These are phyloP conservation scores for Yamadazyma taylorii DNA, from an alignment of 1,139 yeast species.

Conservation along the genomic window DNA sequence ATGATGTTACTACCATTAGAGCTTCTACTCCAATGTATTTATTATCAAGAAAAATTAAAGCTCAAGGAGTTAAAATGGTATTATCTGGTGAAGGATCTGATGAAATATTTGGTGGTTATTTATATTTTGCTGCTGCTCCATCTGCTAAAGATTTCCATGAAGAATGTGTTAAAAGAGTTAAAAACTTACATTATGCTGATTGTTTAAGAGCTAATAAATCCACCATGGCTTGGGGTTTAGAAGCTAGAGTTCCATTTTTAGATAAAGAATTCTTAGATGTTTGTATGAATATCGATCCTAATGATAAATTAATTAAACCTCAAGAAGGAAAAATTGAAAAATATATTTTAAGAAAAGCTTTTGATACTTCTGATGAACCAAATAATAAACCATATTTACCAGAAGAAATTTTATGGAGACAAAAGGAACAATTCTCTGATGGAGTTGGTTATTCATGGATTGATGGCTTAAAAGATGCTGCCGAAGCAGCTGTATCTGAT, in stretches of 20 bases:
- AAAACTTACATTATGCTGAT: slow-evolving; percentile 95
- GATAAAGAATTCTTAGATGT: slow-evolving; percentile 90
- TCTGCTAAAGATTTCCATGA: slow-evolving; percentile 86
- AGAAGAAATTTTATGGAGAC: slow-evolving; percentile 96
- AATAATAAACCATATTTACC: slow-evolving; percentile 82
- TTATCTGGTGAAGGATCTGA: slow-evolving; percentile 98
- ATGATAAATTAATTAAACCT: slow-evolving; percentile 79
- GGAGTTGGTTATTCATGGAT: slow-evolving; percentile 99
- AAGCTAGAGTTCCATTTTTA: slow-evolving; percentile 98
- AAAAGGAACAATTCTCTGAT: slow-evolving; percentile 98
- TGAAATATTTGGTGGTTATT: slow-evolving; percentile 97
- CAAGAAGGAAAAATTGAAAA: slow-evolving; percentile 81
- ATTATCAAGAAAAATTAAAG: slow-evolving; percentile 93
- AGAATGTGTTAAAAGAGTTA: slow-evolving; percentile 93
- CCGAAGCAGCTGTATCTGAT: slow-evolving; percentile 81
- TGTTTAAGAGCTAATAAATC: slow-evolving; percentile 99
- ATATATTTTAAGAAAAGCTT: slow-evolving; percentile 94
- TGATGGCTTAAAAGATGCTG: slow-evolving; percentile 94
- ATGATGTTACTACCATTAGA: slow-evolving; percentile 97
- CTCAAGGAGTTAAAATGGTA: slow-evolving; percentile 99
- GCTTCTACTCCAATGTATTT: slow-evolving; percentile 99
- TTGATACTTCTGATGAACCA: slow-evolving; percentile 81
- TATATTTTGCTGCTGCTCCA: slow-evolving; percentile 97
- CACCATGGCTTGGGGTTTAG: slow-evolving; percentile 99
- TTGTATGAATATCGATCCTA: slow-evolving; percentile 92